Evolutionary conservation across 1,284 basidiomycete species (phyloP).

Genomic region (Pholiota adiposa): DNA sequence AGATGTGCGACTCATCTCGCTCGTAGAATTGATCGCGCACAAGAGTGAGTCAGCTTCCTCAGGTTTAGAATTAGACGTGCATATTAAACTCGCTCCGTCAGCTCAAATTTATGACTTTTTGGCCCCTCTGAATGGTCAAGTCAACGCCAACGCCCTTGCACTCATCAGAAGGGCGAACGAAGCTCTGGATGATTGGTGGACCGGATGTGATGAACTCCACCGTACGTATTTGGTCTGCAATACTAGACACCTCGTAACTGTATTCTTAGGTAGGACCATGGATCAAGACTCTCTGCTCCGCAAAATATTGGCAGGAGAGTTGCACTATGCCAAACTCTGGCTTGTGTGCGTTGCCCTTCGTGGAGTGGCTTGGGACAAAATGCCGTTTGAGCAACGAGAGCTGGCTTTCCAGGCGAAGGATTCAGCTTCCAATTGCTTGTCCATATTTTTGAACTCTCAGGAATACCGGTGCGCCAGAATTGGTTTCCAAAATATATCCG

Average conservation of each 20-base stretch:
- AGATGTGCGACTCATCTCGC: slow-evolving; percentile 85
- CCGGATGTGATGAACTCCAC: slow-evolving; percentile 84
- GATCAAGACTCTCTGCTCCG: slow-evolving; percentile 84
- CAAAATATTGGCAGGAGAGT: slow-evolving; percentile 84
- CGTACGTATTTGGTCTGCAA: slow-evolving; percentile 44
- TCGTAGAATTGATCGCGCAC: slow-evolving; percentile 89
- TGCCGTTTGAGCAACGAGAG: slow-evolving; percentile 92
- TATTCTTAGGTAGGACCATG: slow-evolving; percentile 68
- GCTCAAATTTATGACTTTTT: slow-evolving; percentile 91
- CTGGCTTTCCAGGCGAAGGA: slow-evolving; percentile 94
- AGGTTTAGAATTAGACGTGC: background rate
- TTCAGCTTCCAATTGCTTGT: slow-evolving; percentile 83
- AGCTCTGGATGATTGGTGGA: slow-evolving; percentile 89
- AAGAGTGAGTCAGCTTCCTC: slow-evolving; percentile 63
- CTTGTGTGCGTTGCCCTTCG: slow-evolving; percentile 90
- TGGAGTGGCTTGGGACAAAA: slow-evolving; percentile 92
- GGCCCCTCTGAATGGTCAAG: slow-evolving; percentile 83
- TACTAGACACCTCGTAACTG: background rate
- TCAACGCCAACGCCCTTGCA: slow-evolving; percentile 82
- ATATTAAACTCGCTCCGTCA: slow-evolving; percentile 31
- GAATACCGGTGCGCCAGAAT: slow-evolving; percentile 65
- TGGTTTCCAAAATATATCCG: background rate
- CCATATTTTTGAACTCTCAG: slow-evolving; percentile 77
- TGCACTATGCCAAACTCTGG: slow-evolving; percentile 93
- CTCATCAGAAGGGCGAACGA: slow-evolving; percentile 86